Base-by-base conservation (phyloP, 768 basidiomycete genomes). In the Boletellus sp. region DNA sequence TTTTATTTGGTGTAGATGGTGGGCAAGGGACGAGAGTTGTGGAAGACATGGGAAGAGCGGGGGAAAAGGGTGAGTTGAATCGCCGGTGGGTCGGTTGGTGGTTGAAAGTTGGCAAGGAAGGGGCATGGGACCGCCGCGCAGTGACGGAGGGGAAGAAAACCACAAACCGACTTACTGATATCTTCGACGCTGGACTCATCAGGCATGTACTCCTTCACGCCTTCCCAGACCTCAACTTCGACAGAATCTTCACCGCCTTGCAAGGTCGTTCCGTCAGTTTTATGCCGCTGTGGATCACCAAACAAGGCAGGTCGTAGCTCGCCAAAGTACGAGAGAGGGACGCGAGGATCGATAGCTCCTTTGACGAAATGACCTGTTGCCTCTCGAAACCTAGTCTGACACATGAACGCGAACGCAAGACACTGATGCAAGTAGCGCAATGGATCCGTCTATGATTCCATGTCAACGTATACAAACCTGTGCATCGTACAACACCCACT, bases 281-380 rank as follows among this genome's bases (percentile, higher is more conserved):
- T 51, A 13, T 23, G n/a, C 43, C 26, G 37, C 10, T 32, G n/a
- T 26, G 35, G 45, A 35, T 50, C 52, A 34, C 26, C 58, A 61
- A 86, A 84, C 23, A 93, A 70, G 11, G 74, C 69, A 17, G 86
- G 87, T 24, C 85, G 76, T n/a, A 94, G 70, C 51, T 83, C 77
- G 7, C 89, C 83, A 59, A 84, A 94, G 65, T 90, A 85, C 53
- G 88, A 83, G 52, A 94, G 72, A 34, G 93, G 75, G 3, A 94
- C 64, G 13, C 92, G 80, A 0, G 92, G 90, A 68, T 96, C 92
- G n/a, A 90, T 69, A 39, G 85, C 80, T 32, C 90, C 92, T 47
- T 81, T 77, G 60, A 87, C 83, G 49, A 95, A 77, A 59, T 89
- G 78, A 54, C 78, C 79, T 16, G 85, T 86, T 1, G 93, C 92